Evolutionary conservation across 2,329 filamentous ascomycete species (phyloP).

Genomic region (Tolypocladium ovalisporum): DNA sequence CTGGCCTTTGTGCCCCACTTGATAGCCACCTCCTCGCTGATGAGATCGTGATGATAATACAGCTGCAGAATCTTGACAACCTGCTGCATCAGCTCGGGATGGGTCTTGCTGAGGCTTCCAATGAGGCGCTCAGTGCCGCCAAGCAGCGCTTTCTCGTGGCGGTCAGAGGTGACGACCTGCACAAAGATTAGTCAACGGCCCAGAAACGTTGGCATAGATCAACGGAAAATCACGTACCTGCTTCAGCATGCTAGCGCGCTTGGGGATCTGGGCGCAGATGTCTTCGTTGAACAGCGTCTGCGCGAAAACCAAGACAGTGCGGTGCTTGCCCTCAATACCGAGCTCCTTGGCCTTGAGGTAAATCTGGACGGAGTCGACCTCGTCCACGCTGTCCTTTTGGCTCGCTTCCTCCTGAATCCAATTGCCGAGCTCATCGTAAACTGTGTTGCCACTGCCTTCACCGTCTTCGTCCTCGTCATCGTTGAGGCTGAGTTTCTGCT

Average conservation of each 20-base stretch:
- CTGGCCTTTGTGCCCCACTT: conserved; percentile 91
- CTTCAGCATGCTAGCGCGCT: conserved; percentile 78
- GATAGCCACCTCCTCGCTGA: conserved; percentile 78
- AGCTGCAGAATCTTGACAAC: conserved; percentile 80
- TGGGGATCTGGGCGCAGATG: conserved; percentile 77
- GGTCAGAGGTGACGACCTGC: conserved; percentile 62
- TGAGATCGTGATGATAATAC: conserved; percentile 83
- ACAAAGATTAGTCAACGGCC: not conserved
- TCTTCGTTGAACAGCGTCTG: conserved; percentile 90
- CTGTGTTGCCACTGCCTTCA: conserved; percentile 61
- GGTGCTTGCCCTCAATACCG: conserved; percentile 89
- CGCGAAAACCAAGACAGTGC: conserved; percentile 80
- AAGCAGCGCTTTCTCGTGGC: conserved; percentile 89
- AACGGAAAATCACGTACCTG: conserved; percentile 43
- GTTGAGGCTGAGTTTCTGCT: conserved; percentile 77
- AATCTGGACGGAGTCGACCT: conserved; percentile 80
- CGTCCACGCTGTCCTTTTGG: conserved; percentile 61
- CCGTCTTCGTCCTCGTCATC: conserved; percentile 75
- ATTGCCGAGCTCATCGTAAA: conserved; percentile 83
- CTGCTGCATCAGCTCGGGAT: conserved; percentile 63
- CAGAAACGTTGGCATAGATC: not conserved
- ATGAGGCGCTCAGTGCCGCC: conserved; percentile 93
- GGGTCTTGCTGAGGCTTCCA: conserved; percentile 57
- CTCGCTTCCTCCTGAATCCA: conserved; percentile 75
- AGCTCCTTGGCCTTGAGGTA: conserved; percentile 96